Base-by-base conservation (phyloP, 192 early-diverging fungal species). In the Entomortierella parvispora region DNA sequence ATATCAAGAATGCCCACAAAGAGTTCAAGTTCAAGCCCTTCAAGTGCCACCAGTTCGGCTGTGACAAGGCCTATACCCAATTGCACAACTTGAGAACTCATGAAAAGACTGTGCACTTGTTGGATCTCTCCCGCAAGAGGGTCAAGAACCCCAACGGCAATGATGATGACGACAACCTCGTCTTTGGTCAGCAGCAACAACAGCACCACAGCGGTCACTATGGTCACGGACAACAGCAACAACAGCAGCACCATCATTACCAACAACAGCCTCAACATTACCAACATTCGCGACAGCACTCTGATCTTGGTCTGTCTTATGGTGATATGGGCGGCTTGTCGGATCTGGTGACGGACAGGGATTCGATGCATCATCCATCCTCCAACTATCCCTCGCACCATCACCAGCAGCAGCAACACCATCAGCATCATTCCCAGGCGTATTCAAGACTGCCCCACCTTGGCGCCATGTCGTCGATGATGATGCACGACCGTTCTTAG, bases 71-170 rank as follows among this genome's bases (percentile, higher is more conserved):
- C 46, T 95, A 93, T 52, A 87, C 89, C 23, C 93, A 93, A 84
- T 83, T 90, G 77, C 90, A 91, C 15, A 93, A 95, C 70, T 79
- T 93, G 84, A 83, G 86, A 49, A 93, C 93, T 1, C 93, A 95
- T 44, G 89, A 93, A 81, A 86, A 90, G 76, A 88, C 87, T 1
- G 74, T 77, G 10, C 74, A 77, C 45, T 29, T 77, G 65, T 46
- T 77, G 5, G 74, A 77, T 51, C 29, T 77, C 17, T 77, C 74
- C 17, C 55, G 74, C 20, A 77, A 77, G 74, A 49, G 74, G 12
- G 40, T 62, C 60, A 77, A 77, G 48, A 68, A 68, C 51, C 44
- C 60, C 7, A 72, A 34, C 34, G 44, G 34, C 15, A 49, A 26
- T 43, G 53, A 34, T 23, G 44, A 20, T 11, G 1, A 14, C 5